Conservation (phyloP, 1,284 basidiomycete genomes). For the Ceratobasidium sp. region DNA sequence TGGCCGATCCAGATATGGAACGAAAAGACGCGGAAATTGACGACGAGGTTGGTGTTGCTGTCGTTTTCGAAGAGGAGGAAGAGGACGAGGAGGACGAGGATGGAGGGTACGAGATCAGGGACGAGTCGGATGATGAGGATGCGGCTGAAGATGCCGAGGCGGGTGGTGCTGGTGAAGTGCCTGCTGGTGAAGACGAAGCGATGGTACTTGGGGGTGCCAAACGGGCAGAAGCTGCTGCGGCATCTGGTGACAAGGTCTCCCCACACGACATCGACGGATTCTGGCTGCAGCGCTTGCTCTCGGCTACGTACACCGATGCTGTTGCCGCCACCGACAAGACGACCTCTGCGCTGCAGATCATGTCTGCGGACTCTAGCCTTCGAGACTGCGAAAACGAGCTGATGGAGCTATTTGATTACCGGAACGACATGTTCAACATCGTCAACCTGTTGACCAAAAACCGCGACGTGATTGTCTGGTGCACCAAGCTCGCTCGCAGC, state of each 20-base stretch:
- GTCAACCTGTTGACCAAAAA: slow-evolving; percentile 94
- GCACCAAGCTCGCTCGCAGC: slow-evolving; percentile 91
- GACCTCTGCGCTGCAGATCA: slow-evolving; percentile 80
- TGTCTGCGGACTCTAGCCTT: slow-evolving; percentile 86
- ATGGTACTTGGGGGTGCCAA: slow-evolving; percentile 76
- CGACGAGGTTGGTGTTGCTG: slow-evolving; percentile 92
- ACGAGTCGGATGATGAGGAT: slow-evolving; percentile 76
- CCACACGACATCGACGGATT: slow-evolving; percentile 95
- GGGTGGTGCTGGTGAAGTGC: slow-evolving; percentile 58
- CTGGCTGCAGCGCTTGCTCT: slow-evolving; percentile 96
- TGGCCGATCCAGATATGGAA: slow-evolving; percentile 76
- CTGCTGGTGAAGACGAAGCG: slow-evolving; percentile 61
- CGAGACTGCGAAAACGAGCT: slow-evolving; percentile 97
- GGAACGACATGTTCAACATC: slow-evolving; percentile 78
- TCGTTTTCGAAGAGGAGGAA: slow-evolving; percentile 96
- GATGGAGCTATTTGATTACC: slow-evolving; percentile 96
- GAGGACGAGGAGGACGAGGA: slow-evolving; percentile 89
- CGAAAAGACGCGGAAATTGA: slow-evolving; percentile 83
- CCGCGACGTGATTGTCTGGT: slow-evolving; percentile 96
- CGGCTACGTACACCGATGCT: slow-evolving; percentile 90
- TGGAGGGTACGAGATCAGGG: slow-evolving; percentile 75
- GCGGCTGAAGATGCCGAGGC: slow-evolving; percentile 54
- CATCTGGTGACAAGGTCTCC: slow-evolving; percentile 80
- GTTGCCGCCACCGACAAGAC: slow-evolving; percentile 95
- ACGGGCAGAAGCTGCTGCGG: slow-evolving; percentile 51